A percentile compares a stretch with the other conserved stretches of the same genome.
Conservation (phyloP, 352 stramenopile species). For the Globisporangium viniferum region DNA sequence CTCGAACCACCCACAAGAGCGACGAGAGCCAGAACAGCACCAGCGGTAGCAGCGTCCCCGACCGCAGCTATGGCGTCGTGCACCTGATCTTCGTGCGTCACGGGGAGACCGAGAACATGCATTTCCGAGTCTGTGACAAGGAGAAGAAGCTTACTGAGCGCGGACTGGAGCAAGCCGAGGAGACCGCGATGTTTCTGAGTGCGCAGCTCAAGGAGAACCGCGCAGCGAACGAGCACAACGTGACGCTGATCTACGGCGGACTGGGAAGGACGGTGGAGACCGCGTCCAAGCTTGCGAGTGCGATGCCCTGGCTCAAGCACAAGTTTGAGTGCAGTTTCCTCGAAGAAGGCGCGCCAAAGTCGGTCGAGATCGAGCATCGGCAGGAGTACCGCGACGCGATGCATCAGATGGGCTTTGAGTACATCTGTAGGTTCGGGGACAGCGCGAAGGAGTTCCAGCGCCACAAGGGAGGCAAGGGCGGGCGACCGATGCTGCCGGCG, state of each 20-base stretch:
- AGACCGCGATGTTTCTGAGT: constrained; percentile 46
- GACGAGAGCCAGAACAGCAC: constrained; percentile 8
- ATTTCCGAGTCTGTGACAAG: constrained; percentile 68
- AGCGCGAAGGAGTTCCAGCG: constrained; percentile 14
- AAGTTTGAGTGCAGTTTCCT: constrained; percentile 71
- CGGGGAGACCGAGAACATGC: constrained; percentile 80
- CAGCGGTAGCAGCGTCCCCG: not conserved
- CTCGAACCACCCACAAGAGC: not conserved
- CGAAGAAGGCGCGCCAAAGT: constrained; percentile 63
- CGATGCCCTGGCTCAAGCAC: constrained; percentile 64
- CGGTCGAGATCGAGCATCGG: constrained; percentile 48
- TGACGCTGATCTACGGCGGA: constrained; percentile 65
- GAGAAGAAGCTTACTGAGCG: constrained; percentile 70
- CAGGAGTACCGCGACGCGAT: constrained; percentile 73
- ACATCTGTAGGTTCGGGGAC: constrained; percentile 56
- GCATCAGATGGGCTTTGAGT: constrained; percentile 75
- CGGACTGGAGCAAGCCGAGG: constrained; percentile 52
- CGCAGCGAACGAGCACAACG: constrained; percentile 29
- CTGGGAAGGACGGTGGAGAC: constrained; percentile 71
- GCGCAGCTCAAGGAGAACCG: constrained; percentile 36
- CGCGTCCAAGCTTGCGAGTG: constrained; percentile 43
- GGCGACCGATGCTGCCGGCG: constrained; percentile 5
- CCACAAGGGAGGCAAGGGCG: constrained; percentile 1
- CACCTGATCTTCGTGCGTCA: constrained; percentile 76
- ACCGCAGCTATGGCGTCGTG: constrained; percentile 33